These are phyloP conservation scores for Phytophthora gonapodyides DNA, from an alignment of 352 stramenopile genomes.

Conservation along the genomic window DNA sequence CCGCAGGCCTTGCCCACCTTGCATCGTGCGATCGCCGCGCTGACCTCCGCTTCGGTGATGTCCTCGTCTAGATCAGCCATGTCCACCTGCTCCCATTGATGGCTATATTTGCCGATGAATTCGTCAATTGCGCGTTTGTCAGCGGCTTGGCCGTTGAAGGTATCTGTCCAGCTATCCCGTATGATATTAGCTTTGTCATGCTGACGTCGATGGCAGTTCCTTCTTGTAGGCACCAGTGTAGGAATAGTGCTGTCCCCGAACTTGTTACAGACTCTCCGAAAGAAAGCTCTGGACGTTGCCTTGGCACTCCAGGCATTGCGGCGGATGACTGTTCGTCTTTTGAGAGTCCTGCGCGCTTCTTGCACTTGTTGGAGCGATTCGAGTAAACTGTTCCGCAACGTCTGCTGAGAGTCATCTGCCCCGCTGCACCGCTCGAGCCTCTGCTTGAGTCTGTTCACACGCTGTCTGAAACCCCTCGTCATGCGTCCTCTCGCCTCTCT, in stretches of 20 bases:
- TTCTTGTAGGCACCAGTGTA: not conserved
- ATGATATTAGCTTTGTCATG: conserved; percentile 13
- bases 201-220: too few relatives aligned
- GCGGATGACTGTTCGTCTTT: too few relatives aligned
- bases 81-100: not conserved
- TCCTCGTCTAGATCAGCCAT: not conserved
- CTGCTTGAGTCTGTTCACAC: too few relatives aligned
- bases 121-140: not conserved
- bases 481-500: too few relatives aligned
- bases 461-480: too few relatives aligned
- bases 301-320: too few relatives aligned
- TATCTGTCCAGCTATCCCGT: not conserved
- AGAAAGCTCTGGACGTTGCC: conserved; percentile 5
- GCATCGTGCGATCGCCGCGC: not conserved
- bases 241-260: conserved; percentile 10
- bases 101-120: not conserved
- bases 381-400: too few relatives aligned
- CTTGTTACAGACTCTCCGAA: conserved; percentile 13
- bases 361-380: too few relatives aligned
- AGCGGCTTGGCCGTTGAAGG: conserved; percentile 1
- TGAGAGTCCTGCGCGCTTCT: too few relatives aligned
- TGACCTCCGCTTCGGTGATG: not conserved
- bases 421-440: not conserved
- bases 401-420: too few relatives aligned
- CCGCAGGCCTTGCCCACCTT: not conserved